Percentiles rank a stretch among this genome's conserved stretches.
Conservation (phyloP, 2,329 filamentous ascomycete species). For the Aspergillus aculeatus region DNA sequence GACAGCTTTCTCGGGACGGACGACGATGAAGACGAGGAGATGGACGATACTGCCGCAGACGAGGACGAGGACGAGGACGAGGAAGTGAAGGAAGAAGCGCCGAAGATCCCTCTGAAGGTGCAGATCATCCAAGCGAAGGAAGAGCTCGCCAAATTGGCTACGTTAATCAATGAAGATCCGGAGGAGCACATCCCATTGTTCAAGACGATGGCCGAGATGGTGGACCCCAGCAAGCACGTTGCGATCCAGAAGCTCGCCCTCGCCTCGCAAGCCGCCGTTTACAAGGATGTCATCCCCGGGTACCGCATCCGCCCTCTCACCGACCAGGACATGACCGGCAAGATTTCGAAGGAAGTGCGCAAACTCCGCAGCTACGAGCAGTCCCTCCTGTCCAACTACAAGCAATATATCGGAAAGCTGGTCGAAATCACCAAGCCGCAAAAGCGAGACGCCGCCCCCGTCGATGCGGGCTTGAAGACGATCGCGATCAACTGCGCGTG, state of each 20-base stretch:
- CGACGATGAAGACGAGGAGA: constrained; percentile 54
- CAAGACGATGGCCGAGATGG: constrained; percentile 73
- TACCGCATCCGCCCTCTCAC: constrained; percentile 84
- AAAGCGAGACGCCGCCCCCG: constrained; percentile 36
- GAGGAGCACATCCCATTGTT: constrained; percentile 84
- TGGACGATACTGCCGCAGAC: constrained; percentile 42
- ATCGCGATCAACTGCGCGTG: constrained; percentile 86
- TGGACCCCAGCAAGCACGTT: constrained; percentile 58
- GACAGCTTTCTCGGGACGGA: constrained; percentile 64
- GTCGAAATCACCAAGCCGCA: constrained; percentile 62
- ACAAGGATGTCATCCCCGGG: constrained; percentile 93
- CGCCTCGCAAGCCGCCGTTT: constrained; percentile 83
- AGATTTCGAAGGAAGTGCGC: constrained; percentile 88
- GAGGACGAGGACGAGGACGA: constrained; percentile 47
- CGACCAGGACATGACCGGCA: constrained; percentile 72
- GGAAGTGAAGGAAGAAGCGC: constrained; percentile 51
- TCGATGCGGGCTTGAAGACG: constrained; percentile 56
- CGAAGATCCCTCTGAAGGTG: constrained; percentile 69
- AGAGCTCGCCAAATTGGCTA: constrained; percentile 80
- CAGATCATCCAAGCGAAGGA: constrained; percentile 88
- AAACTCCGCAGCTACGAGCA: constrained; percentile 83
- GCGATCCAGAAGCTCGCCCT: constrained; percentile 83
- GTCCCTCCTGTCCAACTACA: constrained; percentile 79
- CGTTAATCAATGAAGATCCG: constrained; percentile 81
- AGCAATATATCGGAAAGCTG: constrained; percentile 76